phyloP scores from a whole-genome alignment of 1,284 basidiomycete species.

The Puccinia triticina region DNA sequence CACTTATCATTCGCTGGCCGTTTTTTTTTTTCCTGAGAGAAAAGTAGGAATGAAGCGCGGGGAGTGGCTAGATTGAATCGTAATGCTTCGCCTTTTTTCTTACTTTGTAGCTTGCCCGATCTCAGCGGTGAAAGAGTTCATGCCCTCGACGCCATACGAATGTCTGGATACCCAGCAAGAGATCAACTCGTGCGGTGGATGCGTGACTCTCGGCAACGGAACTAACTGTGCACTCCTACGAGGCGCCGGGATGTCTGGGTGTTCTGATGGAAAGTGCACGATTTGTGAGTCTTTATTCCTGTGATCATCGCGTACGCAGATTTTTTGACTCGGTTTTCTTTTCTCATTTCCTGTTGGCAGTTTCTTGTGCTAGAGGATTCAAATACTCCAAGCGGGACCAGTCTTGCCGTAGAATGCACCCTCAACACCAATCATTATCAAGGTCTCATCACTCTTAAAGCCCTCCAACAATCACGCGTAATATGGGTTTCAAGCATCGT shows the following conservation, averaged over 20 bases:
- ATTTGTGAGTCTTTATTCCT: background rate
- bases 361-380: conserved; percentile 5
- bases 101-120: conserved; percentile 13
- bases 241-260: background rate
- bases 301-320: background rate
- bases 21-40: background rate
- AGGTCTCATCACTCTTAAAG: background rate
- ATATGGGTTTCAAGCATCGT: too few species aligned
- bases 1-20: background rate
- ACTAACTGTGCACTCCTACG: background rate
- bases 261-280: conserved; percentile 2
- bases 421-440: background rate
- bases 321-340: background rate
- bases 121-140: background rate
- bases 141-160: background rate
- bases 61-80: background rate
- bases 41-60: too few species aligned
- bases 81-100: background rate
- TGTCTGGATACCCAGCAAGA: conserved; percentile 14
- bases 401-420: background rate
- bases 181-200: conserved; percentile 16
- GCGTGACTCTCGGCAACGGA: conserved; percentile 6
- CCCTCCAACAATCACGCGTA: too few species aligned
- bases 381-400: background rate
- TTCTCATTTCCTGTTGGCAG: background rate